Evolutionary conservation across 2,329 filamentous ascomycete genomes (phyloP).

Genomic region (Penicillium janthinellum): DNA sequence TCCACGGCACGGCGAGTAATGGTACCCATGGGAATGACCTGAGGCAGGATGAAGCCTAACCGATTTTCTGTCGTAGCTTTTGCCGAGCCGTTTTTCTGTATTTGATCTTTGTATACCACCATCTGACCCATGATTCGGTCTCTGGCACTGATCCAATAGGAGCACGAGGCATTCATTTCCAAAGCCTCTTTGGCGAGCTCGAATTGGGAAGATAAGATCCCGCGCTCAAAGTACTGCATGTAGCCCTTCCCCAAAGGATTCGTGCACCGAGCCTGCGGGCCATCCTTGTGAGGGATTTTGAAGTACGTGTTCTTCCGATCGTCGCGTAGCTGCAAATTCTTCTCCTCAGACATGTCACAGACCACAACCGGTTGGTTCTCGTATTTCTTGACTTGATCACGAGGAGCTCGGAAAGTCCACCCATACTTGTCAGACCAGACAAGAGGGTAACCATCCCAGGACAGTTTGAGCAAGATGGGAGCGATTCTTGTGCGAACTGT

Average conservation of each 20-base stretch:
- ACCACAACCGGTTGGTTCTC: constrained; percentile 68
- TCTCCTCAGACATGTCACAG: constrained; percentile 77
- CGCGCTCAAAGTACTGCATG: constrained; percentile 85
- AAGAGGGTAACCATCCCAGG: constrained; percentile 87
- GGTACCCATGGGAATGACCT: constrained; percentile 97
- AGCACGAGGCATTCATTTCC: constrained; percentile 98
- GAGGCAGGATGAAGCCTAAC: constrained; percentile 86
- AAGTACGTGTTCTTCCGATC: constrained; percentile 73
- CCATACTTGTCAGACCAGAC: constrained; percentile 92
- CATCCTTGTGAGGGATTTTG: constrained; percentile 96
- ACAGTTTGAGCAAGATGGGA: constrained; percentile 76
- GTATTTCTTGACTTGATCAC: constrained; percentile 65
- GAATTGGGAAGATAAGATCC: constrained; percentile 83
- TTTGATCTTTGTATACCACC: constrained; percentile 80
- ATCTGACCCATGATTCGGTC: constrained; percentile 94
- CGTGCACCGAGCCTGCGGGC: constrained; percentile 77
- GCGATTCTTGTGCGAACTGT: constrained; percentile 87
- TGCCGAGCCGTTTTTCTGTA: constrained; percentile 27
- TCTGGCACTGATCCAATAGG: constrained; percentile 97
- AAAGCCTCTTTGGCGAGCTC: constrained; percentile 89
- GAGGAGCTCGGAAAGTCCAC: constrained; percentile 83
- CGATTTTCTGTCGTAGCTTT: constrained; percentile 31
- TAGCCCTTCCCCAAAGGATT: constrained; percentile 93
- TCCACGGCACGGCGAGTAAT: constrained; percentile 93
- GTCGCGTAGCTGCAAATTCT: constrained; percentile 64